Evolutionary conservation across 2,329 filamentous ascomycete genomes (phyloP), one percentile per base, ranked within the genome.

Genomic region (Setomelanomma holmii): DNA sequence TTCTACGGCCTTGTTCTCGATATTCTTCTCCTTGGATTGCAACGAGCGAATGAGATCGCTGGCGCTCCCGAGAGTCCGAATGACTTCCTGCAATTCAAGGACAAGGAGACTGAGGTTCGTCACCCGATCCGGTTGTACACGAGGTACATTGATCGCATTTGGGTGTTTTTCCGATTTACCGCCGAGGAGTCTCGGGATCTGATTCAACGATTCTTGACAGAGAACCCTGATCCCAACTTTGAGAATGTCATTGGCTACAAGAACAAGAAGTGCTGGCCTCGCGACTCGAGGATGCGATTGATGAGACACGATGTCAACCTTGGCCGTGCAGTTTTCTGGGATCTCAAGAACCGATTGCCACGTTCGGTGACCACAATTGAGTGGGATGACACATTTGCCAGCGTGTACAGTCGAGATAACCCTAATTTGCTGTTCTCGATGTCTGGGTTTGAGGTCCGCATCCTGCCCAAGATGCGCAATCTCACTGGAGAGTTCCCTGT

Each of bases 291-390:
- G 44, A 99, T 99, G 96, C 89, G 96, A 40, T 78, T 99, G 66
- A 99, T 99, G 95, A 88, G 95, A 58, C 95, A 99, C 75, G 95
- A 99, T 77, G 96, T 99, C 62, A 98, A 99, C 66, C 86, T 99
- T 36, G 95, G 96, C 36, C 89, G 96, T 54, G 96, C 96, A 53
- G 95, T 97, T 1, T 99, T 99, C 80, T 99, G 95, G 95, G 93
- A 99, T 72, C 78, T 99, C 74, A 98, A 99, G 84, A 99, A 99
- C 75, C 88, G 95, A 35, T 81, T 99, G 49, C 96, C 95, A 20
- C 86, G 95, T 63, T 97, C 93, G 1, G 87, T 99, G 39, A 99
- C 95, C 0, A 99, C 95, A 0, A 96, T 99, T 53, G 95, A 99
- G 60, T 99, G 95, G 95, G 95, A 99, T 65, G 95, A 99, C 73